A percentile compares a stretch with the other conserved stretches of the same genome.
These are phyloP conservation scores for Orychophragmus violaceus DNA, from an alignment of 345 rosid species.

Conservation along the genomic window DNA sequence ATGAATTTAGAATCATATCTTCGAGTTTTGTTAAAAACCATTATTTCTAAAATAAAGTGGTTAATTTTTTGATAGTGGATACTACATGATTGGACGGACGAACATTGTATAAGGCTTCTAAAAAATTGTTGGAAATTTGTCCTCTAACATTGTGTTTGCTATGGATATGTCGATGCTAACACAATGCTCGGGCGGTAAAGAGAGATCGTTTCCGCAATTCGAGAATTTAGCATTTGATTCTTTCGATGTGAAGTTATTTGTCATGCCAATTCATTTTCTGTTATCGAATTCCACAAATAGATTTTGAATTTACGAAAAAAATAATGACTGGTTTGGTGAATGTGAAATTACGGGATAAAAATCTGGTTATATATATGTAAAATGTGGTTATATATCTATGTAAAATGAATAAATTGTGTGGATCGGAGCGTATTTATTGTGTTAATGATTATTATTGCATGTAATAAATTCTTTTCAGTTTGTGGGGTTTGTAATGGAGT, in stretches of 20 bases:
- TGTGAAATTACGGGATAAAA: too few relatives aligned
- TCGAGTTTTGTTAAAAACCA: too few relatives aligned
- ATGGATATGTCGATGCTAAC: constrained; percentile 42
- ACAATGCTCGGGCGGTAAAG: constrained; percentile 36
- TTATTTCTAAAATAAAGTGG: background rate
- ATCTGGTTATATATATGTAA: too few relatives aligned
- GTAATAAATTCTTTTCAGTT: background rate
- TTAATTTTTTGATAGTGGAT: constrained; percentile 31
- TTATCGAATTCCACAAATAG: constrained; percentile 20
- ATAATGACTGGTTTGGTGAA: background rate
- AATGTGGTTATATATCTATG: too few relatives aligned
- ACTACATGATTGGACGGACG: constrained; percentile 40
- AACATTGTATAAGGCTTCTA: constrained; percentile 36
- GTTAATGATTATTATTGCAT: background rate
- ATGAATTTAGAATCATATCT: background rate
- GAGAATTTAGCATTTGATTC: constrained; percentile 33
- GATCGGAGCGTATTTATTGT: background rate
- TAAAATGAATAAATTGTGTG: background rate
- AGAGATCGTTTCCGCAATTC: constrained; percentile 36
- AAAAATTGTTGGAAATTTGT: constrained; percentile 39
- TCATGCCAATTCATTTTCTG: background rate
- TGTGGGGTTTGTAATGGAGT: background rate
- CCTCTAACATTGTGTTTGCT: constrained; percentile 18
- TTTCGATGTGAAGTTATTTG: constrained; percentile 16
- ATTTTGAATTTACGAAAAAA: background rate